Evolutionary conservation across 768 basidiomycete genomes (phyloP).

Genomic region (Hericium coralloides): DNA sequence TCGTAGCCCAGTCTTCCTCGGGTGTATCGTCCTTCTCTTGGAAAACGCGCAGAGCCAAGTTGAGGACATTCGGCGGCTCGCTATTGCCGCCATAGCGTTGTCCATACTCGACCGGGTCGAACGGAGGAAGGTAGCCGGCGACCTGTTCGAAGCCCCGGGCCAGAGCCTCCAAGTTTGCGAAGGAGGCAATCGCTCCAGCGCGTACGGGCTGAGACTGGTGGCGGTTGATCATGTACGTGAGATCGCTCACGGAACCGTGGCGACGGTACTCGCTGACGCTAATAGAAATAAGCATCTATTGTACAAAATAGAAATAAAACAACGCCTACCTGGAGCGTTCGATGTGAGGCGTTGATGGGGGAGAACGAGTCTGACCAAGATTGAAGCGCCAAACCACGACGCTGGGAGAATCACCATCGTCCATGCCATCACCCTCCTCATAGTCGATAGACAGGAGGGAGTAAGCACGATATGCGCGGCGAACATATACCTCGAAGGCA

Average conservation of each 20-base stretch:
- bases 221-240: conserved; percentile 85
- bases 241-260: conserved; percentile 89
- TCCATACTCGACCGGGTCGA: conserved; percentile 60
- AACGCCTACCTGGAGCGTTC: conserved; percentile 33
- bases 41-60: conserved; percentile 87
- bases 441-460: conserved; percentile 87
- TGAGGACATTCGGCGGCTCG: conserved; percentile 88
- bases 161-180: conserved; percentile 64
- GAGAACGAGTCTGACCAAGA: conserved; percentile 79
- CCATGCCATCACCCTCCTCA: conserved; percentile 81
- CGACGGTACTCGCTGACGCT: conserved; percentile 51
- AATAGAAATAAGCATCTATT: not conserved
- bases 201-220: conserved; percentile 86
- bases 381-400: conserved; percentile 95
- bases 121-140: conserved; percentile 62
- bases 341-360: conserved; percentile 74
- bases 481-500: conserved; percentile 91
- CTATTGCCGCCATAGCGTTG: conserved; percentile 65
- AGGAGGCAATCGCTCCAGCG: conserved; percentile 87
- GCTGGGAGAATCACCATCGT: conserved; percentile 74
- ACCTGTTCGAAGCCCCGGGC: conserved; percentile 68
- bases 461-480: conserved; percentile 94
- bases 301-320: not conserved
- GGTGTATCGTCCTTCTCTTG: conserved; percentile 67
- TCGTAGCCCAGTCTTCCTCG: conserved; percentile 70